phyloP scores from a whole-genome alignment of 176 grass and related monocot genomes.

The Avena sativa region DNA sequence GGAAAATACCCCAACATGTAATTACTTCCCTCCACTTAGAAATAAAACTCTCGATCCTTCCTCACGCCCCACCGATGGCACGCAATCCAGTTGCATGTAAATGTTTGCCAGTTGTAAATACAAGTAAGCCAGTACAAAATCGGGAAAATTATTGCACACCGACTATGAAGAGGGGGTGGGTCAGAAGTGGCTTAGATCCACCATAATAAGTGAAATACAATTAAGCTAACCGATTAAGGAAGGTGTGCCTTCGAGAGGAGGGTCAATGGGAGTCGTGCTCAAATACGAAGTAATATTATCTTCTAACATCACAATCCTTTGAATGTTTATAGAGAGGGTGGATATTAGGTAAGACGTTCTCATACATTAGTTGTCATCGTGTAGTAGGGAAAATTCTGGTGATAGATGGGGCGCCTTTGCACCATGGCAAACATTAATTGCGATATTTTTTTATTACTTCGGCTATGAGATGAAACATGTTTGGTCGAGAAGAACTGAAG shows the following conservation, averaged over 20 bases:
- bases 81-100: background rate
- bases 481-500: background rate
- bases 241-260: background rate
- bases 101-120: background rate
- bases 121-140: too few species aligned
- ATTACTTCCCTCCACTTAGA: too few species aligned
- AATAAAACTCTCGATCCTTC: too few species aligned
- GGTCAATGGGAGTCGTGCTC: background rate
- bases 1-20: background rate
- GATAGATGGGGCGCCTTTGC: too few species aligned
- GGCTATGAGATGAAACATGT: background rate
- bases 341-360: too few species aligned
- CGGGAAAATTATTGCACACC: background rate
- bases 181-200: background rate
- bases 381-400: too few species aligned
- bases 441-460: background rate
- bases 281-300: background rate
- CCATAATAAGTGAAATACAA: background rate
- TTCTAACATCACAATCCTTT: background rate
- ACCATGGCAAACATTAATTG: too few species aligned
- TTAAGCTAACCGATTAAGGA: background rate
- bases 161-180: background rate
- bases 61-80: too few species aligned
- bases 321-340: background rate
- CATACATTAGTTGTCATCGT: too few species aligned